These are phyloP conservation scores for Pleurotus platypus DNA, from an alignment of 768 basidiomycete genomes.

Conservation along the genomic window DNA sequence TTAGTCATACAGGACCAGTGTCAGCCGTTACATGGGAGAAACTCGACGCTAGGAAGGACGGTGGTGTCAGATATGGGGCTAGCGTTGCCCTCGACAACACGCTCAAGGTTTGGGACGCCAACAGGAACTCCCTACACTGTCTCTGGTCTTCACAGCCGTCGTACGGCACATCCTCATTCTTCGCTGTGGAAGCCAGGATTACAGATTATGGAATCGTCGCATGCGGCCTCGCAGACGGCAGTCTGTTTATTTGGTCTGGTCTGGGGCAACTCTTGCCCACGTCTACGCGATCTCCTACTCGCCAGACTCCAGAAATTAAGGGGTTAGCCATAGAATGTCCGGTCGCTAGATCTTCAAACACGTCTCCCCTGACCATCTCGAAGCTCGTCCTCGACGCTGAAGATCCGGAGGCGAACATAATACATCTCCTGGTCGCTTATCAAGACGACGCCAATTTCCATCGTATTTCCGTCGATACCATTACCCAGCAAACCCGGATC, in stretches of 20 bases:
- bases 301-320: conserved; percentile 22
- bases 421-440: conserved; percentile 48
- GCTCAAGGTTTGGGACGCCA: conserved; percentile 73
- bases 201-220: conserved; percentile 39
- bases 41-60: conserved; percentile 14
- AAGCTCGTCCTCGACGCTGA: neutral
- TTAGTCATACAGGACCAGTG: conserved; percentile 64
- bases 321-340: conserved; percentile 28
- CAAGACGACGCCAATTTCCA: conserved; percentile 48
- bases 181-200: conserved; percentile 44
- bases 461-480: conserved; percentile 37
- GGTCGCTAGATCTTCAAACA: conserved; percentile 14
- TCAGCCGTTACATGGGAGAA: conserved; percentile 52
- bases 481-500: conserved; percentile 23
- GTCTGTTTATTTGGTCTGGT: conserved; percentile 52
- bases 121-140: conserved; percentile 35
- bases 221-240: conserved; percentile 54
- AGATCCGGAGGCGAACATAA: neutral
- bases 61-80: conserved; percentile 26
- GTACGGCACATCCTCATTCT: neutral
- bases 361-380: neutral
- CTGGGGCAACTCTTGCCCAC: conserved; percentile 25
- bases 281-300: conserved; percentile 13
- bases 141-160: conserved; percentile 55
- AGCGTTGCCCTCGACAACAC: conserved; percentile 61